Evolutionary conservation across 108 stramenopile species (phyloP), one percentile per base, ranked within the genome.

Genomic region (Mediolabrus comicus): DNA sequence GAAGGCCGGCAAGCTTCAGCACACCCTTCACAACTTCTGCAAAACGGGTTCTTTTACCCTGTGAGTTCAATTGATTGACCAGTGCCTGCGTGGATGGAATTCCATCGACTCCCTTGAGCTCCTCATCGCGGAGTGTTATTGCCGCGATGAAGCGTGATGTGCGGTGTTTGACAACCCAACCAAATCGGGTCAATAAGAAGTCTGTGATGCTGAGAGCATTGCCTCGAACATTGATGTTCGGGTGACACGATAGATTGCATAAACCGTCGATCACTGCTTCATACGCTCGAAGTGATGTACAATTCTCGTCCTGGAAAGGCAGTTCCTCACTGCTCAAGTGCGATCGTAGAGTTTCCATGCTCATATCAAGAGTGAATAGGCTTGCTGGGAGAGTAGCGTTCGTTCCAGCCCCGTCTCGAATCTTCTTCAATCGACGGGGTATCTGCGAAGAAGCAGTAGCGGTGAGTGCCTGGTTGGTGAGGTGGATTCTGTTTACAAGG

Each of bases 21-120:
- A 92, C 91, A 16, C 94, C 94, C 76, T 95, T 95, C 72, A 92
- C 76, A 12, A 86, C 89, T 70, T 95, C 94, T 27, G 94, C 86
- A 8, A 95, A 79, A 3, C 94, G 86, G 34, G 81, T 80, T 66
- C 89, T 70, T 51, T 86, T 91, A 9, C 91, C 88, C 73, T 90
- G 87, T 19, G 74, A 65, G 43, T 92, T 88, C 25, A 89, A 62
- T 54, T 85, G 62, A 39, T 65, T 57, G 6, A 74, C 79, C 7
- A 95, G 83, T 57, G 62, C 52, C 11, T 81, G 57, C 53, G 86
- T 86, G 17, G 89, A 87, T 8, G 89, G 86, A 30, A 95, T 65
- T 12, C 94, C 94, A 73, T 78, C 87, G 17, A 71, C 80, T 22
- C 81, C 89, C 61, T 87, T 65, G 63, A 80, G 62, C 4, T 74